Percentiles rank a stretch among this genome's conserved stretches.
phyloP scores from a whole-genome alignment of 768 basidiomycete genomes.

The Termitomyces sp. region DNA sequence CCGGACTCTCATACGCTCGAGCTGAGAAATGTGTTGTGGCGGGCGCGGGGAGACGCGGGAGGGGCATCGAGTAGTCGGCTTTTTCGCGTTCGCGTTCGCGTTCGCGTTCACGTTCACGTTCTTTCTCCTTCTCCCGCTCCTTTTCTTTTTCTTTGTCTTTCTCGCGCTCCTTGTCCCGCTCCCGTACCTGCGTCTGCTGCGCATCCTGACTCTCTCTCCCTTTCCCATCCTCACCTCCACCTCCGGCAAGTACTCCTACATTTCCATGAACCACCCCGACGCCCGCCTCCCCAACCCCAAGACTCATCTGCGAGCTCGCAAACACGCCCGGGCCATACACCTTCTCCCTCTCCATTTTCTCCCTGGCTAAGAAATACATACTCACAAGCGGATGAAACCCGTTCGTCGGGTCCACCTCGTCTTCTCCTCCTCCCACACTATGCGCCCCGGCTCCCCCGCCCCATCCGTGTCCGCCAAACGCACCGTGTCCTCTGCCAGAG shows the following conservation, averaged over 20 bases:
- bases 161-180: not conserved
- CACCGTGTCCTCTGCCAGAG: not conserved
- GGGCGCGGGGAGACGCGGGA: conserved; percentile 77
- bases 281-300: conserved; percentile 23
- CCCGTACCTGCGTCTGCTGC: not conserved
- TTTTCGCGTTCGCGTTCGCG: conserved; percentile 14
- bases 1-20: conserved; percentile 55
- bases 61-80: conserved; percentile 78
- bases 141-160: not conserved
- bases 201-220: not conserved
- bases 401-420: conserved; percentile 68
- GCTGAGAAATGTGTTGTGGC: conserved; percentile 78
- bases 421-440: conserved; percentile 8
- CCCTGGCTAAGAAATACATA: conserved; percentile 93
- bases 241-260: too few relatives aligned
- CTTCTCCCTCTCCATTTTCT: conserved; percentile 91
- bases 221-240: not conserved
- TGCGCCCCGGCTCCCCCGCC: too few relatives aligned
- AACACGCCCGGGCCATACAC: conserved; percentile 94
- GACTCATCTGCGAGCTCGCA: conserved; percentile 82
- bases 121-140: not conserved
- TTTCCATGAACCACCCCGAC: not conserved
- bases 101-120: conserved; percentile 1
- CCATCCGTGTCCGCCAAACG: not conserved
- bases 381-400: conserved; percentile 95